A percentile compares a stretch with the other conserved stretches of the same genome.
Evolutionary conservation across 2,329 filamentous ascomycete species (phyloP).

Genomic region (Sordariomycetes sp.): DNA sequence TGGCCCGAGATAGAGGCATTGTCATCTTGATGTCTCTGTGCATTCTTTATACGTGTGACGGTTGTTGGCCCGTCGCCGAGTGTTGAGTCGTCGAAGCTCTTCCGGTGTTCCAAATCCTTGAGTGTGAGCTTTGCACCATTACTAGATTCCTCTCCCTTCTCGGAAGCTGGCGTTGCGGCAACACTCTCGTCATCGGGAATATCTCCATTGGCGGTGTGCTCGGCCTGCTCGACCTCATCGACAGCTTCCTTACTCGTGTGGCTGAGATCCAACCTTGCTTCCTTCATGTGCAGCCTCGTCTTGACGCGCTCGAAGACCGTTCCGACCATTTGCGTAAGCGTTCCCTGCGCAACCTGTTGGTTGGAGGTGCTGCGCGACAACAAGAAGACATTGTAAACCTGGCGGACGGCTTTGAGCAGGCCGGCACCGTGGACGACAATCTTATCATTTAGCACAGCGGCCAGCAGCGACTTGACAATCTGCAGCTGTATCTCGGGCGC

Average conservation of each 20-base stretch:
- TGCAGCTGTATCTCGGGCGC: conserved; percentile 89
- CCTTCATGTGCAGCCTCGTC: conserved; percentile 76
- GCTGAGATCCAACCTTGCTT: conserved; percentile 57
- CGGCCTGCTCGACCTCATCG: conserved; percentile 38
- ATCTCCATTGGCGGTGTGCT: conserved; percentile 8
- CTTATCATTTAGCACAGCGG: conserved; percentile 95
- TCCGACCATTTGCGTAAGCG: conserved; percentile 95
- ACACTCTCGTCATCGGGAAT: not conserved
- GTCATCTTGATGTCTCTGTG: conserved; percentile 19
- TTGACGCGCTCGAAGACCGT: conserved; percentile 96
- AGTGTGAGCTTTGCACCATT: conserved; percentile 48
- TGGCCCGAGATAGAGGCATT: conserved; percentile 40
- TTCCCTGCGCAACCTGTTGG: conserved; percentile 94
- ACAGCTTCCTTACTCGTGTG: conserved; percentile 37
- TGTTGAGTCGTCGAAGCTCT: conserved; percentile 60
- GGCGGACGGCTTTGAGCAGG: conserved; percentile 88
- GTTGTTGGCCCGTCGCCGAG: conserved; percentile 59
- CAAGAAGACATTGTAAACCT: conserved; percentile 98
- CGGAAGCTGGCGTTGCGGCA: conserved; percentile 9
- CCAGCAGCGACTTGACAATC: conserved; percentile 93
- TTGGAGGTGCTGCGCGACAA: conserved; percentile 90
- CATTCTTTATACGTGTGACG: conserved; percentile 51
- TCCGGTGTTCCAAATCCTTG: conserved; percentile 58
- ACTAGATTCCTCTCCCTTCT: conserved; percentile 27
- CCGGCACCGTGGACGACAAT: conserved; percentile 97